A percentile compares a stretch with the other conserved stretches of the same genome.
These are phyloP conservation scores for Aureobasidium subglaciale DNA, from an alignment of 2,329 filamentous ascomycete species.

Conservation along the genomic window DNA sequence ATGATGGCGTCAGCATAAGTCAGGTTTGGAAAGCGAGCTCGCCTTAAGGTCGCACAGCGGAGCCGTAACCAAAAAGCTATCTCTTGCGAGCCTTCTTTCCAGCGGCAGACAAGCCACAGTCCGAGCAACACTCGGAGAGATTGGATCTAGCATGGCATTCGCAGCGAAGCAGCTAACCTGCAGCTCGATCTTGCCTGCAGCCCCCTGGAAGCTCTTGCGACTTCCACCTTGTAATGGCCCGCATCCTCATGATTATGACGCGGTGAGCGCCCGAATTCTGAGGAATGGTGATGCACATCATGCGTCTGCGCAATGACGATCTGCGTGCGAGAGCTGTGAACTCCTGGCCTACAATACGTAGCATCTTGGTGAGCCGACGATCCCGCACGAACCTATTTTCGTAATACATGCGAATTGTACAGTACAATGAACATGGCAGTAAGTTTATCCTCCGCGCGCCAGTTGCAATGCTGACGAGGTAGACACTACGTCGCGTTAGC, in stretches of 20 bases:
- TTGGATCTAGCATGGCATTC: constrained; percentile 14
- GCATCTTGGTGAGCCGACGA: neutral
- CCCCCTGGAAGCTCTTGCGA: neutral
- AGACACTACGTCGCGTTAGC: neutral
- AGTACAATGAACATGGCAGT: neutral
- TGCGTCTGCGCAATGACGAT: neutral
- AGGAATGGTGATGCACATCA: constrained; percentile 6
- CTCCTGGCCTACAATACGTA: constrained; percentile 6
- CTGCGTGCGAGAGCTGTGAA: neutral
- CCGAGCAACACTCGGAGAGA: constrained; percentile 9
- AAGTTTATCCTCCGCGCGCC: neutral
- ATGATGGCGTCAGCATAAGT: constrained; percentile 14
- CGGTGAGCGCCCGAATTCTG: neutral
- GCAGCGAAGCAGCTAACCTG: constrained; percentile 4
- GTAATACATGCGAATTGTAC: neutral
- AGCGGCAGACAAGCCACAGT: constrained; percentile 1
- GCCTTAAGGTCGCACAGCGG: constrained; percentile 7
- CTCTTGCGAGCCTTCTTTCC: neutral
- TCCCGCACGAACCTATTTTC: neutral
- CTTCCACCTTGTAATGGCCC: neutral
- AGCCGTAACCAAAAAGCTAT: constrained; percentile 8
- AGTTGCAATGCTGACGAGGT: constrained; percentile 1
- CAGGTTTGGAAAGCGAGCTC: neutral
- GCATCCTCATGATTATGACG: neutral
- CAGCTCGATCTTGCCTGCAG: constrained; percentile 12